Conservation (phyloP, 306 rosid genomes). For the Glycine latifolia region DNA sequence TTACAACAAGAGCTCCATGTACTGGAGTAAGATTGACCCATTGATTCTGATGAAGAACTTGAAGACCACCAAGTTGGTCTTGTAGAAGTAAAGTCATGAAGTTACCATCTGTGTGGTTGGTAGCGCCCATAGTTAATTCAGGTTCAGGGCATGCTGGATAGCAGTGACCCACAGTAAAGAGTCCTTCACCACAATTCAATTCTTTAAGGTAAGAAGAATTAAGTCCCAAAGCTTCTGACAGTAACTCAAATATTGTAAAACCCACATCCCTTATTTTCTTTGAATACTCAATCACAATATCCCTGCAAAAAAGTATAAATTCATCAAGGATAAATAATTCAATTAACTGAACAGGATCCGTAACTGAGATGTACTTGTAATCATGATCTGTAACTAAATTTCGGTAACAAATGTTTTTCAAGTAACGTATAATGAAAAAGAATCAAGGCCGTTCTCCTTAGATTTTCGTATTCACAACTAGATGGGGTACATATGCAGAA, state of each 20-base stretch:
- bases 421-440: background rate
- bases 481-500: too few relatives aligned
- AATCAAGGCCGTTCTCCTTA: background rate
- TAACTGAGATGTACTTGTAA: background rate
- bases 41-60: slow-evolving; percentile 40
- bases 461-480: background rate
- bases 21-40: slow-evolving; percentile 42
- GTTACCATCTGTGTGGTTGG: slow-evolving; percentile 43
- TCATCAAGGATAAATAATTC: background rate
- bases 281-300: slow-evolving; percentile 50
- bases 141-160: slow-evolving; percentile 54
- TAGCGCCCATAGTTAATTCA: slow-evolving; percentile 43
- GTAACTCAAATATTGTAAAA: slow-evolving; percentile 46
- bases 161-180: slow-evolving; percentile 10
- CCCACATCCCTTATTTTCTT: slow-evolving; percentile 48
- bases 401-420: background rate
- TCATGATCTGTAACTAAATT: background rate
- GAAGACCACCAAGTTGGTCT: slow-evolving; percentile 64
- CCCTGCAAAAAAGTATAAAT: slow-evolving; percentile 33
- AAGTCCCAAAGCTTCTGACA: slow-evolving; percentile 60
- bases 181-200: slow-evolving; percentile 23
- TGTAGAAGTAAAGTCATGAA: slow-evolving; percentile 58
- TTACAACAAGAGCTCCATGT: slow-evolving; percentile 43
- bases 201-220: slow-evolving; percentile 25
- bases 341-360: background rate